Percentiles rank a stretch among this genome's conserved stretches.
These are phyloP conservation scores for Claviceps arundinis DNA, from an alignment of 2,329 filamentous ascomycete genomes.

Conservation along the genomic window DNA sequence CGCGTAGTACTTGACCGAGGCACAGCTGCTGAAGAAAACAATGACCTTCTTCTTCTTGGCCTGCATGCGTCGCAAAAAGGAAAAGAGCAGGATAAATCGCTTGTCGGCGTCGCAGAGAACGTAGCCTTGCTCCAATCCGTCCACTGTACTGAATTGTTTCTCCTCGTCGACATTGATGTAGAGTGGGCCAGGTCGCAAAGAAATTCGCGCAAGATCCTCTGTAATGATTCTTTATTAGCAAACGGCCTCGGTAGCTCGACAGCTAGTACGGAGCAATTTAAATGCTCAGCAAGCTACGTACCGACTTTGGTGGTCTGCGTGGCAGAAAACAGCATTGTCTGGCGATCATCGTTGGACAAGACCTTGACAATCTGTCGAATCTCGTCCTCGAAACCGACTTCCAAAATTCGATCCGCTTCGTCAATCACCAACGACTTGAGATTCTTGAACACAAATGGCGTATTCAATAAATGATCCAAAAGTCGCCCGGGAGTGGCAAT, in stretches of 20 bases:
- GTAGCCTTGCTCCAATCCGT: constrained; percentile 90
- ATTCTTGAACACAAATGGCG: constrained; percentile 85
- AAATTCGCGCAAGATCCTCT: constrained; percentile 90
- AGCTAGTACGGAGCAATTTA: neutral
- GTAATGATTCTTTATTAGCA: neutral
- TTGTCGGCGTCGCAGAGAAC: constrained; percentile 88
- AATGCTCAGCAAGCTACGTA: constrained; percentile 8
- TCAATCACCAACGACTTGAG: constrained; percentile 86
- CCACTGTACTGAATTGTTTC: constrained; percentile 83
- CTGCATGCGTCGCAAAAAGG: constrained; percentile 65
- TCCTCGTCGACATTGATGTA: constrained; percentile 95
- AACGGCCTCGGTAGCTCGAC: neutral
- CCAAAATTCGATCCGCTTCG: constrained; percentile 89
- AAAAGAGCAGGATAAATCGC: constrained; percentile 86
- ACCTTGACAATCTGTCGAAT: constrained; percentile 96
- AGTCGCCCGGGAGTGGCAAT: constrained; percentile 89
- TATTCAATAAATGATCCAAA: constrained; percentile 89
- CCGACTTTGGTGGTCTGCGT: constrained; percentile 93
- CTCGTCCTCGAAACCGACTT: constrained; percentile 97
- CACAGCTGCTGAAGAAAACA: constrained; percentile 87
- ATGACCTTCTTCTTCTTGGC: constrained; percentile 95
- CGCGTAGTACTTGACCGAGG: constrained; percentile 89
- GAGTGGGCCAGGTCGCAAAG: constrained; percentile 74
- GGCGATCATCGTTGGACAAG: constrained; percentile 69
- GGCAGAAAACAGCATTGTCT: constrained; percentile 97